A percentile compares a stretch with the other conserved stretches of the same genome.
Evolutionary conservation across 2,329 filamentous ascomycete species (phyloP).

Genomic region (Blumeriella jaapii): DNA sequence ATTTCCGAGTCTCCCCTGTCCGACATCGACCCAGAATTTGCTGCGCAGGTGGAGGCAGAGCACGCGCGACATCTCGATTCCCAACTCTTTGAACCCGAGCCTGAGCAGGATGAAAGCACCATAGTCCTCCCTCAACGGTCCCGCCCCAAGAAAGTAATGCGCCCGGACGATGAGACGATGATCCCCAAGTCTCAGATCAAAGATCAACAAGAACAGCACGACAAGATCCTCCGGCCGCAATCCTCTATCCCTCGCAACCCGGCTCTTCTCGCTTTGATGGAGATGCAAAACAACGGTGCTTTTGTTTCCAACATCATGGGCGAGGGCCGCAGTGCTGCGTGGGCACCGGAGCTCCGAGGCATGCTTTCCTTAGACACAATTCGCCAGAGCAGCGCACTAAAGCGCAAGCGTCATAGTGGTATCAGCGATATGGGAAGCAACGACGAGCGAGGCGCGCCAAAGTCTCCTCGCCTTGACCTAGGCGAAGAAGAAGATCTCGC

Average conservation of each 20-base stretch:
- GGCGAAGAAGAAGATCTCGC: conserved; percentile 46
- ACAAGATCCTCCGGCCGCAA: conserved; percentile 73
- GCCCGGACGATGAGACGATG: conserved; percentile 67
- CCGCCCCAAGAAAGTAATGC: conserved; percentile 71
- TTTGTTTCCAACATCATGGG: conserved; percentile 84
- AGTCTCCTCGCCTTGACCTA: conserved; percentile 54
- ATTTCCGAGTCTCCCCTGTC: conserved; percentile 62
- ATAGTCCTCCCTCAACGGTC: conserved; percentile 59
- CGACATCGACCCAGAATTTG: conserved; percentile 53
- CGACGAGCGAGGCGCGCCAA: conserved; percentile 44
- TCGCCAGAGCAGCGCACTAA: conserved; percentile 66
- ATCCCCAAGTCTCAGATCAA: conserved; percentile 69
- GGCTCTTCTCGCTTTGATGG: conserved; percentile 74
- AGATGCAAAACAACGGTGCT: conserved; percentile 81
- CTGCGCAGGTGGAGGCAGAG: conserved; percentile 47
- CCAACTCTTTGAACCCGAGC: conserved; percentile 46
- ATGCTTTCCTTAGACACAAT: conserved; percentile 81
- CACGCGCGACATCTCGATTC: conserved; percentile 35
- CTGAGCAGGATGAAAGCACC: conserved; percentile 39
- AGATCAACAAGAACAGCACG: conserved; percentile 73
- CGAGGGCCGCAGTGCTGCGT: conserved; percentile 64
- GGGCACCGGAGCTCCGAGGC: conserved; percentile 88
- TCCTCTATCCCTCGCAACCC: conserved; percentile 81
- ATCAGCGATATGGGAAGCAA: conserved; percentile 66
- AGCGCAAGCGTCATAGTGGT: conserved; percentile 86